Conservation (phyloP, 2,329 filamentous ascomycete genomes). For the Sarocladium brachiariae region DNA sequence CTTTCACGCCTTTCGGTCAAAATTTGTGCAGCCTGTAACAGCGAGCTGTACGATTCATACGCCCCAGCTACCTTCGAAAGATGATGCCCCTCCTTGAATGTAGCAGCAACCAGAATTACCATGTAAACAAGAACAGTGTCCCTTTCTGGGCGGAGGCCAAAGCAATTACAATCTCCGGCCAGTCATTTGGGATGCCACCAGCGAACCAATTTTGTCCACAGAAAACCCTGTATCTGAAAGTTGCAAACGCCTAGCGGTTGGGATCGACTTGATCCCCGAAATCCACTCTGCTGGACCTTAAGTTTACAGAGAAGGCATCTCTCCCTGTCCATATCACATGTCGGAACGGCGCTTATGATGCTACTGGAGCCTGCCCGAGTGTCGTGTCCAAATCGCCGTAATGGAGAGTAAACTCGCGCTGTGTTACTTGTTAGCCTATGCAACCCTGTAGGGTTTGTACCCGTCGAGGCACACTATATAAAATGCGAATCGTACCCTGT, state of each 20-base stretch:
- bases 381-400: constrained; percentile 55
- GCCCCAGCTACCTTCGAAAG: neutral
- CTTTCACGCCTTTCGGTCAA: too few relatives aligned
- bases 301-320: neutral
- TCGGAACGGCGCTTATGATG: constrained; percentile 2
- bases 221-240: constrained; percentile 6
- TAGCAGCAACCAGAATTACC: constrained; percentile 7
- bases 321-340: neutral
- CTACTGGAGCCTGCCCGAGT: constrained; percentile 24
- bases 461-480: neutral
- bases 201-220: too few relatives aligned
- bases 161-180: neutral
- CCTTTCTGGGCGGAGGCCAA: neutral
- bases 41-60: constrained; percentile 2
- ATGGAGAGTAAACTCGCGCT: constrained; percentile 55
- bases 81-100: neutral
- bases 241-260: constrained; percentile 9
- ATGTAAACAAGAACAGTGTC: constrained; percentile 4
- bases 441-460: too few relatives aligned
- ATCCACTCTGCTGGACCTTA: neutral
- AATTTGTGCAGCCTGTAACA: neutral
- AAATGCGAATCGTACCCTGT: constrained; percentile 44
- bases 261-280: neutral
- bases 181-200: neutral
- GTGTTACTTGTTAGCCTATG: constrained; percentile 14